A percentile compares a stretch with the other conserved stretches of the same genome.
phyloP scores from a whole-genome alignment of 768 basidiomycete genomes.

The Cubamyces sp. region DNA sequence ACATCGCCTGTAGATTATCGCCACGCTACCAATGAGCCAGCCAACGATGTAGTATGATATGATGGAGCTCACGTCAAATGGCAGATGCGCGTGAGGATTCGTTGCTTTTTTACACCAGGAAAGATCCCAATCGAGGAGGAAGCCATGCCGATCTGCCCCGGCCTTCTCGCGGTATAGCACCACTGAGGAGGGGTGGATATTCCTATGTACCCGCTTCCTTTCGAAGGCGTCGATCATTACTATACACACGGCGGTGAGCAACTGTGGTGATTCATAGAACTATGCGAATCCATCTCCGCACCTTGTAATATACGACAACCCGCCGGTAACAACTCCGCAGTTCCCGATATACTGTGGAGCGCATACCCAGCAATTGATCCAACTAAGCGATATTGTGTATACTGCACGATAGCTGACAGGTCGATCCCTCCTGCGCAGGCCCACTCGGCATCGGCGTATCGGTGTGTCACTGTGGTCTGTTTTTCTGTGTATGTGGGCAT shows the following conservation, averaged over 20 bases:
- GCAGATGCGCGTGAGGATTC: neutral
- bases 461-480: too few species aligned
- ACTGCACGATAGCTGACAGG: too few species aligned
- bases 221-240: too few species aligned
- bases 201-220: too few species aligned
- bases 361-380: too few species aligned
- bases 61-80: neutral
- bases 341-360: neutral
- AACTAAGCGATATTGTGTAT: too few species aligned
- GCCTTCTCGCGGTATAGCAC: too few species aligned
- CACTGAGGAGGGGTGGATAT: too few species aligned
- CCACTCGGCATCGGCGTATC: too few species aligned
- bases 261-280: too few species aligned
- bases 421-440: too few species aligned
- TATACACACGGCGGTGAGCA: neutral
- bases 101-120: neutral
- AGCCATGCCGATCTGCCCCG: neutral
- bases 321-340: slow-evolving; percentile 10
- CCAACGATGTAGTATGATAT: neutral
- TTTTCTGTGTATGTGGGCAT: too few species aligned
- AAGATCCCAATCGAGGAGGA: slow-evolving; percentile 14
- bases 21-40: neutral
- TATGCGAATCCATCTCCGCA: neutral
- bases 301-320: slow-evolving; percentile 5
- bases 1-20: neutral